Evolutionary conservation across 2,329 filamentous ascomycete species (phyloP), one percentile per base, ranked within the genome.

Genomic region (Fusarium tanahbumbuense): DNA sequence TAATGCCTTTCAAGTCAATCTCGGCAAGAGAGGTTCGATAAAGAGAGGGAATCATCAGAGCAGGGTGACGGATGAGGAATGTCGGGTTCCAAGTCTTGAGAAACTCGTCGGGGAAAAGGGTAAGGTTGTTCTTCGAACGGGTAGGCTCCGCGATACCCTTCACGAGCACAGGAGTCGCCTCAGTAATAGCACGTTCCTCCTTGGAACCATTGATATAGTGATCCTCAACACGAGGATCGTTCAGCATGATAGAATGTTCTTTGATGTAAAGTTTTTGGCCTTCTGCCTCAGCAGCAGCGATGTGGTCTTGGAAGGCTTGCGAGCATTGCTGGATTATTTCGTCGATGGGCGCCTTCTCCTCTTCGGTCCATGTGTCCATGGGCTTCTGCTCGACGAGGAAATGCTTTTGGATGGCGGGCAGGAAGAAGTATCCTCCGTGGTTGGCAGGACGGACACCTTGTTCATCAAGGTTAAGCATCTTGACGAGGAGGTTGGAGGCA

Each of bases 41-140:
- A 4, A 72, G 37, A 8, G 70, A 72, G 16, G 70, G 56, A 1
- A 72, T 25, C 34, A 60, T 44, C 4, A 72, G 48, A 3, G 69
- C 70, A 0, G 70, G 70, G 11, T 72, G 69, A 4, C 70, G 66
- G 10, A 72, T 72, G 11, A 72, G 70, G 20, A 72, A 72, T 9
- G 70, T 72, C 8, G 70, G 70, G 11, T 59, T 59, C 70, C 70
- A 72, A 6, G 70, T 72, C 40, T 72, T 56, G 23, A 72, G 70
- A 25, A 72, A 72, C 28, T 72, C 70, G 37, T 72, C 70, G 0
- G 70, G 70, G 10, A 72, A 53, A 8, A 72, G 5, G 1, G 70
- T 72, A n/a, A 70, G 56, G 37, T 72, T 72, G 23, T 65, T 50
- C 3, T 47, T 37, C 5, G 69, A 72, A 11, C 67, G 63, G 8